Conservation (phyloP, 176 grass and related monocot species). For the Phoenix roebelenii region DNA sequence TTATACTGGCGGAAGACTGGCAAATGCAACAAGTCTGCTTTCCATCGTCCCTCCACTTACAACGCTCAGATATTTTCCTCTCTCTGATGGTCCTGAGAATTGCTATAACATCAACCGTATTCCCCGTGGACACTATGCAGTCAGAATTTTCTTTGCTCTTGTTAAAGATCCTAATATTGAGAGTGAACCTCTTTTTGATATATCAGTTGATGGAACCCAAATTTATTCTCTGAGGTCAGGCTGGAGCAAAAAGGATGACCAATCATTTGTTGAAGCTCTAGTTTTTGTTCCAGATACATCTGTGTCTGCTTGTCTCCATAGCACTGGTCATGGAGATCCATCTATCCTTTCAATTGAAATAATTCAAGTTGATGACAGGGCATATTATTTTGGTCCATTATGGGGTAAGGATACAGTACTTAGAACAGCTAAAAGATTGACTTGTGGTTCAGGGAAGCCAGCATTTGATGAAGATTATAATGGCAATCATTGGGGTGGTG, state of each 20-base stretch:
- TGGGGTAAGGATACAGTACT: constrained; percentile 52
- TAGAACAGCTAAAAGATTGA: constrained; percentile 78
- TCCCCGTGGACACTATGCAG: constrained; percentile 66
- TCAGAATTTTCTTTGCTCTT: constrained; percentile 82
- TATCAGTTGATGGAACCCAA: constrained; percentile 84
- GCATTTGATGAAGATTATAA: constrained; percentile 89
- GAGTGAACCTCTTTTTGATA: constrained; percentile 78
- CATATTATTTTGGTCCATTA: constrained; percentile 54
- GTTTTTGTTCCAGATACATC: constrained; percentile 56
- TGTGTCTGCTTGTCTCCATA: constrained; percentile 79
- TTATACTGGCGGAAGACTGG: constrained; percentile 73
- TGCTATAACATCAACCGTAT: constrained; percentile 78
- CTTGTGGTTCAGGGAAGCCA: constrained; percentile 71
- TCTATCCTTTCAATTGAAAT: constrained; percentile 94
- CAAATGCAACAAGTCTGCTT: constrained; percentile 63
- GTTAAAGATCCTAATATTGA: constrained; percentile 65
- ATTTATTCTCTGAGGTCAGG: constrained; percentile 75
- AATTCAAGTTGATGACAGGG: constrained; percentile 76
- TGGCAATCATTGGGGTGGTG: constrained; percentile 63
- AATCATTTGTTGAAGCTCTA: constrained; percentile 73
- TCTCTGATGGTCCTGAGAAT: constrained; percentile 91
- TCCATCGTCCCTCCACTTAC: constrained; percentile 76
- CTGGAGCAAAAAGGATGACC: constrained; percentile 77
- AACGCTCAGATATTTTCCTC: constrained; percentile 74
- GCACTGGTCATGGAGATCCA: constrained; percentile 95